phyloP scores from a whole-genome alignment of 306 rosid species.

The Gleditsia sinensis region DNA sequence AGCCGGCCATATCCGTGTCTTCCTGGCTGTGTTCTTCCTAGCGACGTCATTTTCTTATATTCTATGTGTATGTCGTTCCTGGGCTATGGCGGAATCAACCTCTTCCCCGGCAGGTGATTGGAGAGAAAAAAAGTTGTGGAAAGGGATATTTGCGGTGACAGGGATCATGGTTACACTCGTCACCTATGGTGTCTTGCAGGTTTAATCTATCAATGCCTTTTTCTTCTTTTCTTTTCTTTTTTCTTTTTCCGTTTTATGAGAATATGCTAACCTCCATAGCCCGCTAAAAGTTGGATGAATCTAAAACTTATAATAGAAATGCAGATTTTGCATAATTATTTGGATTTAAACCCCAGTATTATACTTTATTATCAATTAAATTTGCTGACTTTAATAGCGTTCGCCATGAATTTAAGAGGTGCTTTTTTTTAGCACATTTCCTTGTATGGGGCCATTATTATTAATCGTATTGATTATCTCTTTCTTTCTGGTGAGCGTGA shows the following conservation, averaged over 20 bases:
- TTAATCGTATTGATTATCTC: not conserved
- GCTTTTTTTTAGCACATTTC: not conserved
- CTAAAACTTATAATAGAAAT: not conserved
- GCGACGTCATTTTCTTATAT: conserved; percentile 34
- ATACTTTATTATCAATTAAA: not conserved
- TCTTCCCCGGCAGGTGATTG: conserved; percentile 25
- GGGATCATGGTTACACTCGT: conserved; percentile 97
- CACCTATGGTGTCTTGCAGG: conserved; percentile 95
- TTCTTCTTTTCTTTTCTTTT: too few species aligned
- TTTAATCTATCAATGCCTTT: not conserved
- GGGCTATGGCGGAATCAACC: conserved; percentile 66
- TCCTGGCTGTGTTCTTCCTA: not conserved
- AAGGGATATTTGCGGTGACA: conserved; percentile 67
- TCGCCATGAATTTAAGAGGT: not conserved
- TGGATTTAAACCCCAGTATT: not conserved
- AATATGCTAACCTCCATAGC: too few species aligned
- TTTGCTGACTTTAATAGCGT: not conserved
- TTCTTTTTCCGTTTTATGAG: not conserved
- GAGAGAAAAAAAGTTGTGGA: conserved; percentile 55
- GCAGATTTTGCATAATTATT: not conserved
- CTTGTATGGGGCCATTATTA: not conserved
- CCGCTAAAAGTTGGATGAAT: too few species aligned
- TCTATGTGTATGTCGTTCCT: conserved; percentile 17
- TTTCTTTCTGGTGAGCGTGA: not conserved
- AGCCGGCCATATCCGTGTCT: not conserved